Percentiles rank a stretch among this genome's conserved stretches.
phyloP scores from a whole-genome alignment of 129 eudicot genomes.

The Ambrosia artemisiifolia region DNA sequence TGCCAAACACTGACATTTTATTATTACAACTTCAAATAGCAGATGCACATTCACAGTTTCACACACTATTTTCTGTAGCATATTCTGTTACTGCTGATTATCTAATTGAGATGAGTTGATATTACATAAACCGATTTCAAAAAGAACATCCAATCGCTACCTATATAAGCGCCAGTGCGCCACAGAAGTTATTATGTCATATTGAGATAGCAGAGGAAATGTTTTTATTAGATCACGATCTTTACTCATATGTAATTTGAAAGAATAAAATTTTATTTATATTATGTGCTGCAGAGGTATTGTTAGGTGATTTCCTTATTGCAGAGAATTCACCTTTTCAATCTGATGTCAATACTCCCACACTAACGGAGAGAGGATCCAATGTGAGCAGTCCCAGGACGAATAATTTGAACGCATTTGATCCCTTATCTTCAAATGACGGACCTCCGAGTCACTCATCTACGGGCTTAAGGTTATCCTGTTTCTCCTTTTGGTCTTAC shows the following conservation, averaged over 20 bases:
- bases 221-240: background rate
- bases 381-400: constrained; percentile 44
- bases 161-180: background rate
- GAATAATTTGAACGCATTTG: constrained; percentile 33
- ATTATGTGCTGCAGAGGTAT: constrained; percentile 49
- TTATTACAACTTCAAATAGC: background rate
- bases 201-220: background rate
- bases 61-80: background rate
- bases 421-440: constrained; percentile 39
- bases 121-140: background rate
- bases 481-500: background rate
- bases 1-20: background rate
- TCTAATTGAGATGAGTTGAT: background rate
- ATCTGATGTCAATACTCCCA: constrained; percentile 56
- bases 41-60: background rate
- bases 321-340: constrained; percentile 80
- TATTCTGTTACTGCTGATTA: background rate
- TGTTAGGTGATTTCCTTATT: constrained; percentile 75
- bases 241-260: background rate
- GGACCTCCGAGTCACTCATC: constrained; percentile 39
- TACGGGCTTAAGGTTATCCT: constrained; percentile 57
- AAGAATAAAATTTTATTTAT: background rate
- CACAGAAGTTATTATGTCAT: background rate
- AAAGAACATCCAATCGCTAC: background rate
- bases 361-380: constrained; percentile 41